A percentile compares a stretch with the other conserved stretches of the same genome.
These are phyloP conservation scores for Coemansia sp. DNA, from an alignment of 192 early-diverging fungal species.

Conservation along the genomic window DNA sequence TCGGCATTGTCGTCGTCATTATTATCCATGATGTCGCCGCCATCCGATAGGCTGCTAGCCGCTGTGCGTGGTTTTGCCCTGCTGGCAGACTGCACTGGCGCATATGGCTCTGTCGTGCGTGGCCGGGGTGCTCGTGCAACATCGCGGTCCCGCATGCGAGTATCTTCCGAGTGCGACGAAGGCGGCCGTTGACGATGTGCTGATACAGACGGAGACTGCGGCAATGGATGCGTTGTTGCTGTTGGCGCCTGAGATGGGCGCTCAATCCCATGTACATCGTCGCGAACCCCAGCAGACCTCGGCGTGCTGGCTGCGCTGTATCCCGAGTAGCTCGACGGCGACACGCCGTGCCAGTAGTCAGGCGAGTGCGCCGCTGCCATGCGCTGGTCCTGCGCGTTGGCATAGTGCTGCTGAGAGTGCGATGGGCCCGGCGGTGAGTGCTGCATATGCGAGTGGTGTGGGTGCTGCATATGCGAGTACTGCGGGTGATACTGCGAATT, in stretches of 20 bases:
- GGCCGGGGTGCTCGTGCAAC: neutral
- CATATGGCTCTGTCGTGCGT: neutral
- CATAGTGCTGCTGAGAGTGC: neutral
- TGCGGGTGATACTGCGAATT: neutral
- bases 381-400: neutral
- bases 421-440: neutral
- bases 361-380: neutral
- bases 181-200: neutral
- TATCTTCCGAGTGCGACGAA: neutral
- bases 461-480: neutral
- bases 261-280: conserved; percentile 3
- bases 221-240: neutral
- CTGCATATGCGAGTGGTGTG: neutral
- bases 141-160: neutral
- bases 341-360: conserved; percentile 5
- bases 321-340: conserved; percentile 2
- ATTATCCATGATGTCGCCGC: neutral
- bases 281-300: conserved; percentile 1
- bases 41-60: neutral
- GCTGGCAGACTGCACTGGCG: neutral
- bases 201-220: neutral
- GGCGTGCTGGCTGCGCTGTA: conserved; percentile 10
- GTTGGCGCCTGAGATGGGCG: neutral
- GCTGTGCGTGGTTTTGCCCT: neutral
- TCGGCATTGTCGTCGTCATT: too few relatives aligned